Conservation (phyloP, 129 eudicot genomes). For the Mikania micrantha region DNA sequence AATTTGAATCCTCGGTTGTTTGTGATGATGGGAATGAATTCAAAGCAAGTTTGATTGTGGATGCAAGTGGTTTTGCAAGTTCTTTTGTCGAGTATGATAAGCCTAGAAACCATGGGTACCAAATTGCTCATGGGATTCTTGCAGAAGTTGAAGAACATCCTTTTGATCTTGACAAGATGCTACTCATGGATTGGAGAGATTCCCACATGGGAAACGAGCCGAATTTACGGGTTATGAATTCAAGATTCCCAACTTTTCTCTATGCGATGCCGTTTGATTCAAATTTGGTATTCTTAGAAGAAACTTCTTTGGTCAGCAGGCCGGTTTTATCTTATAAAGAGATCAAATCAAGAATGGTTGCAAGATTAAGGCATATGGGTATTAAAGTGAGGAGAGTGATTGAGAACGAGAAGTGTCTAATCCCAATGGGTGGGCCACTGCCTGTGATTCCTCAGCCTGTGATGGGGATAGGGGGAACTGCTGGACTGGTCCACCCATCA, state of each 20-base stretch:
- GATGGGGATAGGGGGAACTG: conserved; percentile 70
- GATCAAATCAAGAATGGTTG: conserved; percentile 60
- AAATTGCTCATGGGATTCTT: conserved; percentile 77
- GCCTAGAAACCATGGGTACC: conserved; percentile 78
- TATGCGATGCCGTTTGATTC: conserved; percentile 82
- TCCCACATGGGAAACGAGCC: conserved; percentile 86
- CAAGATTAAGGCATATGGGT: conserved; percentile 73
- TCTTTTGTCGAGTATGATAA: conserved; percentile 60
- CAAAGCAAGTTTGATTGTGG: conserved; percentile 61
- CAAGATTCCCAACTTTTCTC: conserved; percentile 51
- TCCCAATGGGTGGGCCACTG: conserved; percentile 87
- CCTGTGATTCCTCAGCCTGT: conserved; percentile 60
- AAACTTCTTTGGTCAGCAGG: conserved; percentile 69
- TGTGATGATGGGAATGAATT: conserved; percentile 67
- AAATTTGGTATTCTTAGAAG: conserved; percentile 63
- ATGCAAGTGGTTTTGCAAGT: conserved; percentile 78
- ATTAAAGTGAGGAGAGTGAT: conserved; percentile 51
- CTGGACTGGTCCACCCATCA: conserved; percentile 77
- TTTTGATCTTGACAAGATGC: conserved; percentile 73
- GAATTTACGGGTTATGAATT: conserved; percentile 37
- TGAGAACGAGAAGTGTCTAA: conserved; percentile 74
- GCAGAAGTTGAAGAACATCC: conserved; percentile 77
- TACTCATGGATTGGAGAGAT: conserved; percentile 89
- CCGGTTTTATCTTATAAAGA: conserved; percentile 58
- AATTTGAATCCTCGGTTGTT: conserved; percentile 57